Conservation (phyloP, 139 green algal genomes). For the Tetradesmus obliquus region DNA sequence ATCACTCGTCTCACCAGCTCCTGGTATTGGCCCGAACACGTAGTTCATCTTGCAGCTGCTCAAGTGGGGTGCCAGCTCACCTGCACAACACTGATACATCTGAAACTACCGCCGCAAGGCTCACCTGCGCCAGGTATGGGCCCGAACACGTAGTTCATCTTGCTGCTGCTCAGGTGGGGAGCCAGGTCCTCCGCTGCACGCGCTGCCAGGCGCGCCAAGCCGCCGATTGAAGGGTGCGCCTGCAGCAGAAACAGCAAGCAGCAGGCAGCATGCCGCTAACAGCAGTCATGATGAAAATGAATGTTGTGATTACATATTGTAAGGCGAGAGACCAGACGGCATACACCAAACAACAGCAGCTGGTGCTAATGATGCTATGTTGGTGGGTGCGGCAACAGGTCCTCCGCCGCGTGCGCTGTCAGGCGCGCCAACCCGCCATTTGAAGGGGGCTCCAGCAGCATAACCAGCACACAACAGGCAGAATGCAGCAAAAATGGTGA, state of each 20-base stretch:
- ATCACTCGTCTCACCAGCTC: neutral
- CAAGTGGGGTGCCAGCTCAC: conserved; percentile 66
- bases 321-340: too few species aligned
- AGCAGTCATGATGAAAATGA: neutral
- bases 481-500: too few species aligned
- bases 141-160: conserved; percentile 72
- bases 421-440: conserved; percentile 34
- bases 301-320: neutral
- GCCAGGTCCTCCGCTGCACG: conserved; percentile 66
- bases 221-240: conserved; percentile 30
- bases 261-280: neutral
- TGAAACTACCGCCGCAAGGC: neutral
- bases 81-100: conserved; percentile 24
- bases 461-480: neutral
- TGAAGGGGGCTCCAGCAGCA: conserved; percentile 31
- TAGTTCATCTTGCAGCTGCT: conserved; percentile 58
- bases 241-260: conserved; percentile 8
- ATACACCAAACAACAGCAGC: too few species aligned
- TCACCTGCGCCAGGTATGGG: conserved; percentile 48
- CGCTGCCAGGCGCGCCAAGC: conserved; percentile 35
- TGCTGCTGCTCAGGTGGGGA: conserved; percentile 52
- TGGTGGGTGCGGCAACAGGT: conserved; percentile 51
- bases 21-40: conserved; percentile 65
- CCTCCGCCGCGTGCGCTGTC: conserved; percentile 58
- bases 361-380: neutral